Conservation (phyloP, 148 eudicot genomes). For the Rhododendron simsii region DNA sequence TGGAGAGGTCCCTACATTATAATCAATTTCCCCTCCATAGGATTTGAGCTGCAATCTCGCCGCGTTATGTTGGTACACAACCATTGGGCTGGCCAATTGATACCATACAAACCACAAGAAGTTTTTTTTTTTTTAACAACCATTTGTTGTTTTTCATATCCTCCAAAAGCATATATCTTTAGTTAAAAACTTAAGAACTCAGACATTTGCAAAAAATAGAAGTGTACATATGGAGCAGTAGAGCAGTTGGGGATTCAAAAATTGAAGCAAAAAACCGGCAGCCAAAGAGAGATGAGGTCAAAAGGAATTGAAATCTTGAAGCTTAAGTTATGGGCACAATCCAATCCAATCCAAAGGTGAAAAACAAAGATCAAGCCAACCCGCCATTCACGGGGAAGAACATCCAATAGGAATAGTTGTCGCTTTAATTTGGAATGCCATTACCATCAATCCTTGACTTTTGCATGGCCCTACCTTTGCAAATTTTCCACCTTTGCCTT, state of each 20-base stretch:
- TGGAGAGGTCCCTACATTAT: too few relatives aligned
- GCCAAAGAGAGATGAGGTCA: background rate
- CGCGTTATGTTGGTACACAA: background rate
- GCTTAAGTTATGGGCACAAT: constrained; percentile 3
- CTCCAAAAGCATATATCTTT: background rate
- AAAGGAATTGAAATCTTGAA: constrained; percentile 5
- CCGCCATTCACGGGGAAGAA: constrained; percentile 17
- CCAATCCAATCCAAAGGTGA: background rate
- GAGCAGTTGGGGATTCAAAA: background rate
- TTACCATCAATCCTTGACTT: background rate
- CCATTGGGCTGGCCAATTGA: background rate
- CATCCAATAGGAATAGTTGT: background rate
- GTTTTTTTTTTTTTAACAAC: background rate
- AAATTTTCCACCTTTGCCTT: background rate
- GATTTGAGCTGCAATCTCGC: too few relatives aligned
- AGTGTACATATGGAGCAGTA: background rate
- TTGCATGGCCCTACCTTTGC: background rate
- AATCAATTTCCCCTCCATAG: too few relatives aligned
- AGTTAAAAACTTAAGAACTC: background rate
- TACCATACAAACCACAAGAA: background rate
- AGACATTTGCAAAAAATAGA: too few relatives aligned
- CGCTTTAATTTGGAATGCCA: background rate
- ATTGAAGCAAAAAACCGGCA: background rate
- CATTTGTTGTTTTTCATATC: background rate
- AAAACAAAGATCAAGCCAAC: background rate